These are phyloP conservation scores for Trichodelitschia bisporula DNA, from an alignment of 495 filamentous ascomycete genomes.

Conservation along the genomic window DNA sequence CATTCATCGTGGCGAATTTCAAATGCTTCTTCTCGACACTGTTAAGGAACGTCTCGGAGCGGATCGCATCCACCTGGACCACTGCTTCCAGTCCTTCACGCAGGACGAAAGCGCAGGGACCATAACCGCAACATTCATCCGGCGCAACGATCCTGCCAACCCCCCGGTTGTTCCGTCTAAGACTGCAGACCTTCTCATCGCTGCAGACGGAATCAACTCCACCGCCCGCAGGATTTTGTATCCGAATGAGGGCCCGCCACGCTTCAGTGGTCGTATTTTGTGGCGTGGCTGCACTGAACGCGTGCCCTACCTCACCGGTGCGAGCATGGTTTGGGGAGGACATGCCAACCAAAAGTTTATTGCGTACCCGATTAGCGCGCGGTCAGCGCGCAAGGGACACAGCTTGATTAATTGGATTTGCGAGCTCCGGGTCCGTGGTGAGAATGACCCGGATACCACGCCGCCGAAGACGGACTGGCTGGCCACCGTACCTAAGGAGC, in stretches of 20 bases:
- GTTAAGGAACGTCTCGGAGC: conserved; percentile 3
- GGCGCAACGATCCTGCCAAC: background rate
- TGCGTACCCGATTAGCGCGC: conserved; percentile 12
- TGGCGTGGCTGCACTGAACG: conserved; percentile 4
- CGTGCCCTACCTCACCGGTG: conserved; percentile 6
- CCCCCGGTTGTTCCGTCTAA: background rate
- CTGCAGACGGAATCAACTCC: conserved; percentile 4
- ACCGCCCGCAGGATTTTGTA: conserved; percentile 1
- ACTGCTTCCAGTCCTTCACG: conserved; percentile 1
- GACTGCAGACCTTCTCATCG: conserved; percentile 1
- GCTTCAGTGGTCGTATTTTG: conserved; percentile 3
- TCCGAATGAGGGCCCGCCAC: conserved; percentile 4
- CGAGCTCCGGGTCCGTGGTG: conserved; percentile 9
- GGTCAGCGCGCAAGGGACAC: conserved; percentile 8
- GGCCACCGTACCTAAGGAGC: background rate
- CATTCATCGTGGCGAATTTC: conserved; percentile 4
- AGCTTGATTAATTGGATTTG: conserved; percentile 15
- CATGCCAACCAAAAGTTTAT: conserved; percentile 16
- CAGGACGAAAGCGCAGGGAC: conserved; percentile 1
- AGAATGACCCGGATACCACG: conserved; percentile 12
- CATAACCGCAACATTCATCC: conserved; percentile 1
- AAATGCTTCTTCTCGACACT: conserved; percentile 3
- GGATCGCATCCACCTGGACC: background rate
- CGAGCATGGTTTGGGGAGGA: conserved; percentile 14
- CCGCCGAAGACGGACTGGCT: conserved; percentile 11